Base-by-base conservation (phyloP, 345 rosid species). In the Rhodamnia argentea region DNA sequence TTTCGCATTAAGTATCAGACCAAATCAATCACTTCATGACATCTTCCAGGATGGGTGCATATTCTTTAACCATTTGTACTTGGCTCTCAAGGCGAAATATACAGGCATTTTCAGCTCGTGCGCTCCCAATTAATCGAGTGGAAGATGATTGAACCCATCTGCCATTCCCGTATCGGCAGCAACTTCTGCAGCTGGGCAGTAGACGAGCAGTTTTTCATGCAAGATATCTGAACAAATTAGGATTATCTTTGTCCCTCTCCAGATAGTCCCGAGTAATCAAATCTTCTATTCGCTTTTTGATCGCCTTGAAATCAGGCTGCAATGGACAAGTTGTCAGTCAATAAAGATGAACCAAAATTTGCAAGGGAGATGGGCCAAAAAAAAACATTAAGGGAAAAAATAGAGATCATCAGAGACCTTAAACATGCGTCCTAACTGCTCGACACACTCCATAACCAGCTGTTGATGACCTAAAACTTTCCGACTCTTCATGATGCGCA, bases 301-400 rank as follows among this genome's bases (percentile, higher is more conserved):
- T 95, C 0, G 92, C 95, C 92, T 95, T 95, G 82, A 93, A 88
- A 89, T 95, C 97, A 75, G 96, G 97, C 97, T 94, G 96, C 91
- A 91, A 85, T 70, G 81, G 81, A 37, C 26, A 37, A 70, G 47
- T 70, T 32, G 26, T 37, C 81, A 83, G 60, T 52, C 15, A 53
- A 83, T 27, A 26, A 83, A 23, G 44, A 5, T 16, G 55, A 82
- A 58, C 50, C 26, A 86, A 27, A 22, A 78, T 16, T 47, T 53
- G 62, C 13, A 37, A 20, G 6, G 14, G 53, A 51, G 32, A 86
- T 26, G 2, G 15, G n/a, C 59, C 13, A 83, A 83, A 83, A 56
- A 37, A 56, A 57, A 32, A n/a, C 57, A 95, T 82, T 83, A 37
- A 60, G 78, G 32, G 32, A 86, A 44, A 55, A 15, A 37, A 88